phyloP scores from a whole-genome alignment of 352 stramenopile species.

The Aphanomyces euteiches region DNA sequence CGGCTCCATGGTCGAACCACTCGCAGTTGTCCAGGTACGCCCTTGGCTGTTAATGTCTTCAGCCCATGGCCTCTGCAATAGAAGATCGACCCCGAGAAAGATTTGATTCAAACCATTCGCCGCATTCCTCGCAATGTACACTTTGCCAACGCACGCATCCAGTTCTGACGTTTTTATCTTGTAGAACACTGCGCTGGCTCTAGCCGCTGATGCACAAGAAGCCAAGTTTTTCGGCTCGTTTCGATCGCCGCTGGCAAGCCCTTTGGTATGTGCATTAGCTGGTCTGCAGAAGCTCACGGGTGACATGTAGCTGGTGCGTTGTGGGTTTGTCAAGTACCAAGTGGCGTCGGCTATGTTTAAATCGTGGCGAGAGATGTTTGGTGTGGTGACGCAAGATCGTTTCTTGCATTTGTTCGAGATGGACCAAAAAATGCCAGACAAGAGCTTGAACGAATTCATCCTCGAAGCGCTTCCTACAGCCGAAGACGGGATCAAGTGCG shows the following conservation, averaged over 20 bases:
- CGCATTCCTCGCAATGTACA: conserved; percentile 82
- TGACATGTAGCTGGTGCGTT: conserved; percentile 19
- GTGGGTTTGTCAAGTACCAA: conserved; percentile 74
- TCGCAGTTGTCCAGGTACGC: conserved; percentile 56
- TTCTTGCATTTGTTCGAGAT: conserved; percentile 70
- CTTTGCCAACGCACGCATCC: conserved; percentile 6
- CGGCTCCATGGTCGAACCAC: conserved; percentile 58
- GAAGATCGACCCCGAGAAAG: conserved; percentile 72
- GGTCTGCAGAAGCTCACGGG: too few relatives aligned
- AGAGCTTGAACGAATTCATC: conserved; percentile 55
- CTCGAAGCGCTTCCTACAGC: conserved; percentile 51
- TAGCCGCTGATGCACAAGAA: conserved; percentile 56
- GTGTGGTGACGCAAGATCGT: conserved; percentile 70
- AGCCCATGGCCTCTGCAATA: conserved; percentile 30
- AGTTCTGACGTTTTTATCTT: background rate
- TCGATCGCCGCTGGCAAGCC: conserved; percentile 63
- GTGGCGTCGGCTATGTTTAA: conserved; percentile 67
- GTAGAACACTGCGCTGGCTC: conserved; percentile 65
- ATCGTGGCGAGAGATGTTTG: conserved; percentile 71
- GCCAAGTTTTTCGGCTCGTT: conserved; percentile 57
- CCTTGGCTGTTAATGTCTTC: background rate
- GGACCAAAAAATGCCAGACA: conserved; percentile 58
- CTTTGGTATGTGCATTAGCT: conserved; percentile 43
- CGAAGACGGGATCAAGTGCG: conserved; percentile 46
- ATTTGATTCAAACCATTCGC: conserved; percentile 69